phyloP scores from a whole-genome alignment of 306 rosid genomes.

The Cucurbita pepo region DNA sequence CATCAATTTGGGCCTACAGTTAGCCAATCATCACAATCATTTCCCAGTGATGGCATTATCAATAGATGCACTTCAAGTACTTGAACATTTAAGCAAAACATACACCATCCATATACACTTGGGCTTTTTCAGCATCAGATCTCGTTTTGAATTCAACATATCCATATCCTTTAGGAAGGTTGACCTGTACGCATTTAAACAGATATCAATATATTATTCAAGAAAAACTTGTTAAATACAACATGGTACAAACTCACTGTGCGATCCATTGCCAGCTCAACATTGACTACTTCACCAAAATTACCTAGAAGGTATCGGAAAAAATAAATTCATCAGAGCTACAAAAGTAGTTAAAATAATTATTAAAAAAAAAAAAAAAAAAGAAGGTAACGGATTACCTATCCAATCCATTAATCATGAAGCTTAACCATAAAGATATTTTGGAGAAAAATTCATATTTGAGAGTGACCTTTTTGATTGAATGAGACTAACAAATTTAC shows the following conservation, averaged over 20 bases:
- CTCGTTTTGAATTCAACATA: slow-evolving; percentile 89
- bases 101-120: slow-evolving; percentile 83
- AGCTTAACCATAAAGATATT: neutral
- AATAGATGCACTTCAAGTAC: neutral
- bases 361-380: neutral
- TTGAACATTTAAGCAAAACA: slow-evolving; percentile 17
- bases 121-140: slow-evolving; percentile 86
- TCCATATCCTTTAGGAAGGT: slow-evolving; percentile 91
- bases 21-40: slow-evolving; percentile 7
- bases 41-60: neutral
- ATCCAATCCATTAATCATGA: neutral
- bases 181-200: slow-evolving; percentile 35
- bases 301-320: slow-evolving; percentile 34
- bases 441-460: neutral
- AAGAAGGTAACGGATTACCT: neutral
- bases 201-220: neutral
- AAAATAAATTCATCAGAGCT: neutral
- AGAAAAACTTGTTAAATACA: neutral
- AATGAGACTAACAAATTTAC: neutral
- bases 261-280: slow-evolving; percentile 90
- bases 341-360: neutral
- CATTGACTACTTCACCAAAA: slow-evolving; percentile 81
- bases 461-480: neutral
- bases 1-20: slow-evolving; percentile 95
- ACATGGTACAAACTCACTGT: slow-evolving; percentile 39